A percentile compares a stretch with the other conserved stretches of the same genome.
phyloP scores from a whole-genome alignment of 2,329 filamentous ascomycete genomes.

The Aspergillus hortae region DNA sequence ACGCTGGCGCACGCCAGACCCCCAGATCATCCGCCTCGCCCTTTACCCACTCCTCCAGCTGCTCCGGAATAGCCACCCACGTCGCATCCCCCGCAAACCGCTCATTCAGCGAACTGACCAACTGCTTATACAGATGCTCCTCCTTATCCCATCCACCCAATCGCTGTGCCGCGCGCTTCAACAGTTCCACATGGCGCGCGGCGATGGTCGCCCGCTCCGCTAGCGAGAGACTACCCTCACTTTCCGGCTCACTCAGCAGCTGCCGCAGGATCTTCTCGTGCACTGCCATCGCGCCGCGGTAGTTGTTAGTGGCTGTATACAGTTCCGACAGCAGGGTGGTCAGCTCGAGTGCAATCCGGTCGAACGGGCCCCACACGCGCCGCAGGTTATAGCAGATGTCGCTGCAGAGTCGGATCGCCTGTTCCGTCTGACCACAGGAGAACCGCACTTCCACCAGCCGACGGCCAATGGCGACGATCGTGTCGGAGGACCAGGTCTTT shows the following conservation, averaged over 20 bases:
- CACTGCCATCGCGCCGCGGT: slow-evolving; percentile 1
- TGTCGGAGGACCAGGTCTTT: slow-evolving; percentile 4
- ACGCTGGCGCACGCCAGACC: background rate
- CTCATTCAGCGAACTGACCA: background rate
- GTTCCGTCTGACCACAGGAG: background rate
- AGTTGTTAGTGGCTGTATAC: background rate
- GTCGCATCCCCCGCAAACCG: background rate
- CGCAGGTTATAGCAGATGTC: slow-evolving; percentile 3
- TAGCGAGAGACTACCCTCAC: background rate
- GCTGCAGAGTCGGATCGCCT: background rate
- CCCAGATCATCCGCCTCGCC: slow-evolving; percentile 1
- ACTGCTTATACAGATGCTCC: background rate
- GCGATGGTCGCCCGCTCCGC: background rate
- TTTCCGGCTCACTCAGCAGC: background rate
- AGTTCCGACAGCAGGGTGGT: slow-evolving; percentile 1
- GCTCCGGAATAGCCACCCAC: background rate
- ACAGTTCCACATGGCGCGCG: background rate
- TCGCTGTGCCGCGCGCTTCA: slow-evolving; percentile 1
- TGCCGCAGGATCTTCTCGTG: slow-evolving; percentile 1
- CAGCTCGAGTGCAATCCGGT: slow-evolving; percentile 1
- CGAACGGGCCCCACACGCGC: slow-evolving; percentile 3
- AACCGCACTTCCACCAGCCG: slow-evolving; percentile 3
- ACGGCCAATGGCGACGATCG: slow-evolving; percentile 2
- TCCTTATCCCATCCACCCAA: slow-evolving; percentile 1
- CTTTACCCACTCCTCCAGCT: background rate